Evolutionary conservation across 768 basidiomycete species (phyloP).

Genomic region (Agrocybe praecox): DNA sequence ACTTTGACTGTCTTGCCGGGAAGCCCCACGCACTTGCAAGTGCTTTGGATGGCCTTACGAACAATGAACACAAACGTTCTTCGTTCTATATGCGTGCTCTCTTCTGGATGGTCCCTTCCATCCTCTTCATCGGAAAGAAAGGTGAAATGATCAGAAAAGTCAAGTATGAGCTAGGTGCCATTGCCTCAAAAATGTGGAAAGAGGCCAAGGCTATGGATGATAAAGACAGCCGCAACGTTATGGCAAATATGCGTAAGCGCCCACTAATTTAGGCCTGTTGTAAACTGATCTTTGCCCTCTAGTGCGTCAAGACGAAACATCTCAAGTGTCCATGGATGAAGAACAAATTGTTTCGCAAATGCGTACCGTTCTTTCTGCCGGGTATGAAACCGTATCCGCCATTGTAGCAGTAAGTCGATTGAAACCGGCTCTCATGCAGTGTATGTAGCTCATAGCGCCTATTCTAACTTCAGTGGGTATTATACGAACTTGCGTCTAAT

Average conservation of each 20-base stretch:
- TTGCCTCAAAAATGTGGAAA: conserved; percentile 54
- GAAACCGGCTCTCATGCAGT: not conserved
- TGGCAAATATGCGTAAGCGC: conserved; percentile 55
- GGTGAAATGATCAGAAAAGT: conserved; percentile 58
- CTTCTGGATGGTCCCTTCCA: conserved; percentile 61
- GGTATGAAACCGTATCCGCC: conserved; percentile 56
- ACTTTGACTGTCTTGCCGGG: conserved; percentile 58
- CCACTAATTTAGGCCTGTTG: not conserved
- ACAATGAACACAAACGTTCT: conserved; percentile 55
- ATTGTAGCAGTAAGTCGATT: conserved; percentile 36
- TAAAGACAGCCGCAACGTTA: conserved; percentile 44
- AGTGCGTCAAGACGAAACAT: conserved; percentile 43
- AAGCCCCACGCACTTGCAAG: conserved; percentile 49
- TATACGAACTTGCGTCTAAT: conserved; percentile 62
- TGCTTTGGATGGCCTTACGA: conserved; percentile 61
- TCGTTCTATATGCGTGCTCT: conserved; percentile 68
- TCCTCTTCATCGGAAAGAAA: conserved; percentile 58
- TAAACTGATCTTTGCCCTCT: conserved; percentile 25
- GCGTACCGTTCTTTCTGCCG: conserved; percentile 65
- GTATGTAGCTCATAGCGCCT: conserved; percentile 11
- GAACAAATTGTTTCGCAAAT: conserved; percentile 59
- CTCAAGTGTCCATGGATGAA: conserved; percentile 38
- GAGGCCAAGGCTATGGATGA: conserved; percentile 53
- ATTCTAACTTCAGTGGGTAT: conserved; percentile 50
- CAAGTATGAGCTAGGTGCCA: conserved; percentile 53